Evolutionary conservation across 805 yeast genomes (phyloP).

Genomic region (Hagleromyces aurorensis): DNA sequence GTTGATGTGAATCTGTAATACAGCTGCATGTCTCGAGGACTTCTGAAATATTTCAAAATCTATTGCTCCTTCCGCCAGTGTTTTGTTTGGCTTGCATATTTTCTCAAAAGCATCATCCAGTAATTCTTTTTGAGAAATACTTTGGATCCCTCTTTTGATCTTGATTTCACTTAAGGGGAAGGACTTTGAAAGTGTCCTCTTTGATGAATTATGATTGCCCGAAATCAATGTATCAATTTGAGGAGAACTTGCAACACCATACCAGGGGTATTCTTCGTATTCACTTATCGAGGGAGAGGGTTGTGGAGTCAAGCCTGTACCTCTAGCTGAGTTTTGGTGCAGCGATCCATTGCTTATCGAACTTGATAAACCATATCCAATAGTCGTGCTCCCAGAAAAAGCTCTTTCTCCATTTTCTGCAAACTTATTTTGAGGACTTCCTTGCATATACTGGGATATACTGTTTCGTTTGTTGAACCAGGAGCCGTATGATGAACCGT

Average conservation of each 20-base stretch:
- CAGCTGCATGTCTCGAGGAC: conserved; percentile 20
- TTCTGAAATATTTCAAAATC: conserved; percentile 13
- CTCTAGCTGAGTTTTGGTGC: conserved; percentile 16
- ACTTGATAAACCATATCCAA: conserved; percentile 14
- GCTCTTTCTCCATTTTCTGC: too few species aligned
- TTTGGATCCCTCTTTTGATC: conserved; percentile 22
- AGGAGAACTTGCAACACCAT: conserved; percentile 24
- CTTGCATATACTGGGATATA: conserved; percentile 15
- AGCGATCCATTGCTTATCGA: conserved; percentile 26
- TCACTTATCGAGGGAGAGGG: conserved; percentile 32
- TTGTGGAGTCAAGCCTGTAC: conserved; percentile 26
- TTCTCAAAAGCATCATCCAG: conserved; percentile 25
- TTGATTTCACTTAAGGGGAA: conserved; percentile 11
- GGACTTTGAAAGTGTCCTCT: conserved; percentile 4
- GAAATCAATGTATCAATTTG: conserved; percentile 17
- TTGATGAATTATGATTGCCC: conserved; percentile 3
- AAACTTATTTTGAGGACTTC: conserved; percentile 21
- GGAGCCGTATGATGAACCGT: conserved; percentile 29
- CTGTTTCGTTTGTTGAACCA: conserved; percentile 28
- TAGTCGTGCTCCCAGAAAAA: too few species aligned
- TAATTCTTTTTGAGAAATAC: conserved; percentile 20
- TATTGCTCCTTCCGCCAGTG: conserved; percentile 2
- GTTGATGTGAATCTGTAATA: conserved; percentile 22
- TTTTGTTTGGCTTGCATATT: conserved; percentile 10
- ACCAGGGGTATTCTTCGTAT: conserved; percentile 38